A percentile compares a stretch with the other conserved stretches of the same genome.
These are phyloP conservation scores for Hymenoscyphus fraxineus DNA, from an alignment of 2,329 filamentous ascomycete genomes.

Conservation along the genomic window DNA sequence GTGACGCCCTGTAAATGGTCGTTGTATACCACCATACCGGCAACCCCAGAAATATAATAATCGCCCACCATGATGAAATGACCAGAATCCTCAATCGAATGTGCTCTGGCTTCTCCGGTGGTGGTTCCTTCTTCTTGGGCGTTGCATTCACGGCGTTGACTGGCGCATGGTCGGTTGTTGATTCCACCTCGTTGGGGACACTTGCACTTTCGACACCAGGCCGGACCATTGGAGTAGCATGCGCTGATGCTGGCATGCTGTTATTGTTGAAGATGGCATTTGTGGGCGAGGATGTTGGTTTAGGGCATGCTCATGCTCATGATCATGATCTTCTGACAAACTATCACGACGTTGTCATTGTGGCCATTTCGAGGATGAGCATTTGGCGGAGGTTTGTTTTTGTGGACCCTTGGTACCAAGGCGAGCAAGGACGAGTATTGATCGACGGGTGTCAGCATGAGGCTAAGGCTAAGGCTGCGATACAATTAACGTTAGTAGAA, in stretches of 20 bases:
- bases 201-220: neutral
- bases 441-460: too few species aligned
- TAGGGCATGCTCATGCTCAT: neutral
- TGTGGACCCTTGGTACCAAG: neutral
- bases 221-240: slow-evolving; percentile 7
- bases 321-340: neutral
- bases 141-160: slow-evolving; percentile 26
- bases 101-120: slow-evolving; percentile 70
- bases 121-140: slow-evolving; percentile 43
- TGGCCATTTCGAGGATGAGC: neutral
- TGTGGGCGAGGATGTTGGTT: neutral
- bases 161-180: slow-evolving; percentile 20
- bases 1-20: slow-evolving; percentile 78
- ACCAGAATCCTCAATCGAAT: slow-evolving; percentile 68
- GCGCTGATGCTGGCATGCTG: slow-evolving; percentile 22
- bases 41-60: slow-evolving; percentile 77
- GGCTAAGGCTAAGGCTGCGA: too few species aligned
- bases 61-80: slow-evolving; percentile 84
- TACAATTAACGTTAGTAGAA: too few species aligned
- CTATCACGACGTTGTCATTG: neutral
- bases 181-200: neutral
- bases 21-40: slow-evolving; percentile 97
- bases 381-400: neutral
- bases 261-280: slow-evolving; percentile 15
- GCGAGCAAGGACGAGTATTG: too few species aligned